phyloP scores from a whole-genome alignment of 495 filamentous ascomycete species.

The Xanthoparmelia taractica region DNA sequence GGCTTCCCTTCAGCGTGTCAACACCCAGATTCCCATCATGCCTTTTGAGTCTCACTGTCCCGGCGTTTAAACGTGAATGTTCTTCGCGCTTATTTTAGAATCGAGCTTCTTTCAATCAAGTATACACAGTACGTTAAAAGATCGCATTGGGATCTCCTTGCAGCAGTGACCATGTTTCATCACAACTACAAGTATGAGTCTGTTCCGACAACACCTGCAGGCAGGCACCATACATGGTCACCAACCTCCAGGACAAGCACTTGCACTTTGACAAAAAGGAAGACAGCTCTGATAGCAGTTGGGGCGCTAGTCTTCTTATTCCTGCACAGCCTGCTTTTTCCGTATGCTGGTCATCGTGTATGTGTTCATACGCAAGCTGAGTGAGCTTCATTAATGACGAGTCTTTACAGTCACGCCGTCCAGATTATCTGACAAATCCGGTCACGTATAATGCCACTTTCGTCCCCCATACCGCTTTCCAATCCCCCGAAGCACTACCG shows the following conservation, averaged over 20 bases:
- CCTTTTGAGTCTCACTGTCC: not conserved
- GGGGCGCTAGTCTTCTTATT: conserved; percentile 4
- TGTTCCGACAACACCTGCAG: conserved; percentile 9
- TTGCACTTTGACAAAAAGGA: conserved; percentile 13
- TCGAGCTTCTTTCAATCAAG: no score
- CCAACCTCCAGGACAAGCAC: conserved; percentile 3
- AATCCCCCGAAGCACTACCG: conserved; percentile 31
- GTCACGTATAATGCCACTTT: conserved; percentile 24
- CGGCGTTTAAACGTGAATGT: not conserved
- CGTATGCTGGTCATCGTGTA: conserved; percentile 2
- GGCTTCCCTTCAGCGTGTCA: not conserved
- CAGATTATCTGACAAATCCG: conserved; percentile 21
- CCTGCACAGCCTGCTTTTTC: conserved; percentile 5
- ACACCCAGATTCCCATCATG: not conserved
- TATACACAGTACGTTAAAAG: not conserved
- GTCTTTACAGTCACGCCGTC: conserved; percentile 19
- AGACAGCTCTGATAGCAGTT: not conserved
- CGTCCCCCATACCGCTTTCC: conserved; percentile 31
- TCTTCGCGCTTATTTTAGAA: not conserved
- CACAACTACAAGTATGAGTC: not conserved
- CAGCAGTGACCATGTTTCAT: not conserved
- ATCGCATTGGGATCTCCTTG: not conserved
- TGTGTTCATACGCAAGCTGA: not conserved
- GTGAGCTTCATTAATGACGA: not conserved
- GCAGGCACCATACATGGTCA: conserved; percentile 4